phyloP scores from a whole-genome alignment of 345 rosid species.

The Gossypium mustelinum region DNA sequence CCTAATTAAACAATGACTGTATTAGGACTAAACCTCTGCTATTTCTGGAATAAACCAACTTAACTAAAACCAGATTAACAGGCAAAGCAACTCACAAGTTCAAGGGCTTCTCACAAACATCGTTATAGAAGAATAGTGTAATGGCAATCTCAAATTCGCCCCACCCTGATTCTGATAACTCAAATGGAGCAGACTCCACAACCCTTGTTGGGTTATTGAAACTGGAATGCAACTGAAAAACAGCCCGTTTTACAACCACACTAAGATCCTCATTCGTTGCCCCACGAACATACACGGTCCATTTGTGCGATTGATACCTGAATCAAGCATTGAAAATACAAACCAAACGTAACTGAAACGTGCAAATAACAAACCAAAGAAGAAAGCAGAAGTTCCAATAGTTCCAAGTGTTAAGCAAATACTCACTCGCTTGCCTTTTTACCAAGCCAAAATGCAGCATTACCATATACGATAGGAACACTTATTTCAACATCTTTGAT shows the following conservation, averaged over 20 bases:
- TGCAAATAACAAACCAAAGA: neutral
- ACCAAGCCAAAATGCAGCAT: conserved; percentile 74
- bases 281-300: conserved; percentile 67
- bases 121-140: conserved; percentile 52
- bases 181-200: conserved; percentile 64
- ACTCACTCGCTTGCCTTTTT: conserved; percentile 83
- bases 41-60: conserved; percentile 5
- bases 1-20: neutral
- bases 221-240: conserved; percentile 67
- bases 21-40: neutral
- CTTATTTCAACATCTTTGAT: conserved; percentile 69
- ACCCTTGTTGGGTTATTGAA: conserved; percentile 63
- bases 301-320: conserved; percentile 68
- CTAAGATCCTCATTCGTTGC: conserved; percentile 67
- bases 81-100: conserved; percentile 43
- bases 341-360: neutral
- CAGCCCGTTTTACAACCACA: conserved; percentile 48
- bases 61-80: conserved; percentile 10
- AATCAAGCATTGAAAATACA: conserved; percentile 11
- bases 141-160: conserved; percentile 79
- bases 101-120: conserved; percentile 68
- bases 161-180: conserved; percentile 69
- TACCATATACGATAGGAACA: conserved; percentile 70
- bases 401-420: neutral
- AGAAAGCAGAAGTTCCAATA: neutral